Evolutionary conservation across 2,329 filamentous ascomycete genomes (phyloP), one percentile per base, ranked within the genome.

Genomic region (Trichoderma pleuroti): DNA sequence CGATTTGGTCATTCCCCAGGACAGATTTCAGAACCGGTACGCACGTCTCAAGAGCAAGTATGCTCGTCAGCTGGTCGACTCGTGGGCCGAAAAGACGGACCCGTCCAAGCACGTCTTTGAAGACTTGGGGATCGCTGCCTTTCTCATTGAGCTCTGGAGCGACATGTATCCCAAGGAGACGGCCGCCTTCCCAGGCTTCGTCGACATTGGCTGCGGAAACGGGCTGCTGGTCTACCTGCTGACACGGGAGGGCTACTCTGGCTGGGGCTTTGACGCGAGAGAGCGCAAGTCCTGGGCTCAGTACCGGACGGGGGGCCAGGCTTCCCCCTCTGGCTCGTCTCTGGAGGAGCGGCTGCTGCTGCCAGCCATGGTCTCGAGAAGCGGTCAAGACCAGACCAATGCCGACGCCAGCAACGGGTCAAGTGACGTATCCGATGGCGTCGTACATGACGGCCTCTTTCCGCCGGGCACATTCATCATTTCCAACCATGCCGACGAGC

Each of bases 181-280:
- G 54, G 71, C 61, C 0, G 72, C 74, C 0, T 98, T 97, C 75
- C 93, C 93, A 0, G 94, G 95, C 0, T 99, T 98, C 76, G 92
- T 98, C 24, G 96, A 99, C 77, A 93, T 99, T 59, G 96, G 95
- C 6, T 98, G 96, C 78, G 96, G 96, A 2, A 99, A 98, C 77
- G 96, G 96, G 1, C 84, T 99, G 4, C 86, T 99, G 1, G 93
- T 97, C 9, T 88, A 97, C 77, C 88, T 99, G 46, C 86, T 99
- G 5, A 86, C 90, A 16, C 83, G 86, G 71, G 94, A 98, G 81
- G 94, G 94, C 12, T 98, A 93, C 80, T 75, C 78, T 0, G 96
- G 96, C 26, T 97, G 91, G 88, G 96, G 96, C 0, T 97, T 98
- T 76, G 96, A 99, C 79, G 96, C 94, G 0, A 86, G 94, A n/a